Base-by-base conservation (phyloP, 2,329 filamentous ascomycete genomes). In the Alternaria brassicae region DNA sequence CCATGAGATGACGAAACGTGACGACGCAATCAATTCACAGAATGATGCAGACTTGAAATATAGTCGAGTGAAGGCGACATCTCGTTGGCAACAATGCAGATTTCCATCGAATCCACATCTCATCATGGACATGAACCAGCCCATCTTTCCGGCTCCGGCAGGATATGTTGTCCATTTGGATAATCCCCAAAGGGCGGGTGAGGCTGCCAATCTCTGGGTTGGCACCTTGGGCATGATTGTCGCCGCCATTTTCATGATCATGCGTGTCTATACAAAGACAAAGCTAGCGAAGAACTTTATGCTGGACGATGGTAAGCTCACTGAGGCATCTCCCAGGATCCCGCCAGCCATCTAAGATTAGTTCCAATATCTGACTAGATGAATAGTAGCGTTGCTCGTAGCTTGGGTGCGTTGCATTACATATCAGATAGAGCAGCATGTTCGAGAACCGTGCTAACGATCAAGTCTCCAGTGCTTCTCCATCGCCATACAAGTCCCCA, bases 111-210 rank as follows among this genome's bases (percentile, higher is more conserved):
- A 15, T 49, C 15, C 8, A 2, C 9, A 27, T 23, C 12, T 49
- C 19, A 34, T 21, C 7, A 61, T 67, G 59, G 62, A 57, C 13
- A 56, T 61, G 54, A 41, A 57, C 41, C 30, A 55, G 17, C 55
- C 63, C 10, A 41, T 66, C 0, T 62, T 75, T 9, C 55, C 67
- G 7, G 62, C 73, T 3, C 72, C 72, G 9, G 52, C 62, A 2
- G 72, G 70, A 13, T 76, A 73, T 34, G 27, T 66, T 4, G 69
- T 73, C 15, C 58, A 75, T 59, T 61, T 76, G 44, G 61, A 62
- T 8, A 63, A 74, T 6, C 73, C 73, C 0, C 57, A 65, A 19
- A 60, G 60, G 37, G 42, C 28, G 12, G 62, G 58, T 3, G 53
- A 60, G n/a, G 52, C 52, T 5, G 58, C 61, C 0, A 63, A 72